Evolutionary conservation across 192 early-diverging fungal genomes (phyloP), one percentile per base, ranked within the genome.

Genomic region (Backusella liffmaniae): DNA sequence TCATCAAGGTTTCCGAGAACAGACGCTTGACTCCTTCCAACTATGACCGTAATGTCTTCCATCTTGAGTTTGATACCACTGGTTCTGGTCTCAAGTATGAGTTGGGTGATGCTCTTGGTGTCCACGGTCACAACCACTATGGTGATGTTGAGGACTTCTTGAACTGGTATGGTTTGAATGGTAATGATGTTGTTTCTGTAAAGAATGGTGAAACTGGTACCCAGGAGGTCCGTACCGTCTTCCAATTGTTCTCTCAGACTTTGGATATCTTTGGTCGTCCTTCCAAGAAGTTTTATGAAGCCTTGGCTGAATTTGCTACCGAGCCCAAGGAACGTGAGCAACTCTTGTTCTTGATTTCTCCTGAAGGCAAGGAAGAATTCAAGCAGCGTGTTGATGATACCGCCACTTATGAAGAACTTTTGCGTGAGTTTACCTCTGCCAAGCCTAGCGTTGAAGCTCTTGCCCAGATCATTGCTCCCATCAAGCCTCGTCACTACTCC

Each of bases 401-500:
- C 0, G 75, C 88, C 1, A 97, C 92, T 9, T 96, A 94, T 77
- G 96, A 92, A 35, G 97, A 99, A 39, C 73, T 98, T 16, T 86
- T 99, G 67, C 86, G 88, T 34, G 93, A 94, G 84, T 98, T 97
- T 84, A 84, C 91, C 13, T 94, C 95, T 21, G 94, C 93, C 18
- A 89, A 89, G 46, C 94, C 94, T 32, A 77, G 89, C 35, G 79
- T 95, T 59, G 85, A 90, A 62, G 88, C 92, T 62, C 85, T 99
- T 36, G 85, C 95, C 3, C 83, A 82, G 49, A 79, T 94, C 73
- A 89, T 99, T 71, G 87, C 96, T 9, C 85, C 89, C 35, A 96
- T 98, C 88, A 99, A 98, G 83, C 96, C 97, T 53, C 92, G 97
- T 75, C 96, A 96, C 79, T 99, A 99, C 88, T 99, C 97, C n/a